These are phyloP conservation scores for Amphichorda felina DNA, from an alignment of 2,329 filamentous ascomycete genomes.

Conservation along the genomic window DNA sequence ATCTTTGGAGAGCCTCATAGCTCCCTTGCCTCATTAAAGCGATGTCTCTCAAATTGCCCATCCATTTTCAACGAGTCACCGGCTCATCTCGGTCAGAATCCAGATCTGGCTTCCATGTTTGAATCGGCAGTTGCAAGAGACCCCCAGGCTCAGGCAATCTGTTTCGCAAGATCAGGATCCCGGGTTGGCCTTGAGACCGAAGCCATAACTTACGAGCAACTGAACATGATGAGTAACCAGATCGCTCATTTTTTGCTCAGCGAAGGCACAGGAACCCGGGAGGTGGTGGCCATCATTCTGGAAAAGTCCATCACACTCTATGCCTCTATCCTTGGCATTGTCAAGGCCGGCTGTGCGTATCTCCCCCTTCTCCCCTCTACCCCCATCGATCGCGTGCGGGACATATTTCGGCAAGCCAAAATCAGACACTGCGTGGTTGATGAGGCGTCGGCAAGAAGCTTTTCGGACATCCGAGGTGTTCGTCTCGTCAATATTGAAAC, in stretches of 20 bases:
- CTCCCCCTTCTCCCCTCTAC: conserved; percentile 68
- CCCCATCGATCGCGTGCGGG: conserved; percentile 44
- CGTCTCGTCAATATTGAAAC: conserved; percentile 20
- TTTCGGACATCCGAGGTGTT: neutral
- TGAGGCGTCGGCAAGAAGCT: conserved; percentile 7
- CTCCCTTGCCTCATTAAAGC: conserved; percentile 6
- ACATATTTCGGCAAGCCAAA: conserved; percentile 50
- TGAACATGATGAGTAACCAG: conserved; percentile 53
- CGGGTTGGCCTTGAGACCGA: neutral
- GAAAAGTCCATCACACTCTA: conserved; percentile 68
- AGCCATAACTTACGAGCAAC: conserved; percentile 47
- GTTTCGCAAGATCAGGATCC: conserved; percentile 42
- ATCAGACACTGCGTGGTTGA: conserved; percentile 34
- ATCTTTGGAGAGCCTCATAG: conserved; percentile 14
- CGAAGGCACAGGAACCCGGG: conserved; percentile 33
- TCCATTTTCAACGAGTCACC: conserved; percentile 37
- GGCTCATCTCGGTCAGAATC: conserved; percentile 16
- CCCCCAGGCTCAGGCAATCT: conserved; percentile 48
- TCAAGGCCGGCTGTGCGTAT: conserved; percentile 69
- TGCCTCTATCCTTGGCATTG: conserved; percentile 57
- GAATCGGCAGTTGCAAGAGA: conserved; percentile 34
- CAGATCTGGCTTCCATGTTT: conserved; percentile 39
- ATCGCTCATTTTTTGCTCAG: conserved; percentile 43
- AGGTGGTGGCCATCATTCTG: conserved; percentile 62
- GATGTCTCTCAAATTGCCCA: conserved; percentile 17